These are phyloP conservation scores for Blastobotrys buckinghamii DNA, from an alignment of 1,139 yeast species.

Conservation along the genomic window DNA sequence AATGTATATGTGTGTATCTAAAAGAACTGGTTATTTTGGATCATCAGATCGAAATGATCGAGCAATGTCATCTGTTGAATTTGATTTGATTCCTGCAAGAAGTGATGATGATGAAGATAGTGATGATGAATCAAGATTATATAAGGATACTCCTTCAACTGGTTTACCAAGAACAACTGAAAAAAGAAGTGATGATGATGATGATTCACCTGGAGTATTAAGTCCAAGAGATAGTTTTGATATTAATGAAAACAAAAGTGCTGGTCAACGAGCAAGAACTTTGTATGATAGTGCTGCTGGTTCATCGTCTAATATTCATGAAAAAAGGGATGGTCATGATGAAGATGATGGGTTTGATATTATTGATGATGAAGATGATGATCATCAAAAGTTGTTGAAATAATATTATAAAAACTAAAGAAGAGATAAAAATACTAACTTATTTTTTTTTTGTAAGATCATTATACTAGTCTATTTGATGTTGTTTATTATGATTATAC, in stretches of 20 bases:
- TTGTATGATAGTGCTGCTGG: constrained; percentile 16
- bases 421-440: too few species aligned
- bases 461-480: neutral
- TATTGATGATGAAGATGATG: constrained; percentile 13
- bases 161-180: neutral
- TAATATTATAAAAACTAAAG: neutral
- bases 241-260: constrained; percentile 11
- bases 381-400: constrained; percentile 2
- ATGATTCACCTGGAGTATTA: constrained; percentile 15
- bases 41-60: constrained; percentile 14
- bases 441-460: neutral
- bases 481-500: neutral
- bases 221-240: constrained; percentile 5
- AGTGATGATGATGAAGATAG: constrained; percentile 16
- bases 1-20: constrained; percentile 25
- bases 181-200: constrained; percentile 11
- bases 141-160: neutral
- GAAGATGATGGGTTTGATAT: constrained; percentile 11
- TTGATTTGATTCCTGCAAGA: constrained; percentile 27
- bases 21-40: constrained; percentile 19
- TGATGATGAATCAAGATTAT: constrained; percentile 10
- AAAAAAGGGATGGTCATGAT: constrained; percentile 4
- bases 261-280: constrained; percentile 21
- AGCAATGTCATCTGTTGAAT: constrained; percentile 25
- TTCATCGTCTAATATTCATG: neutral